Conservation (phyloP, 1,139 yeast genomes). For the Wickerhamomyces sp. region DNA sequence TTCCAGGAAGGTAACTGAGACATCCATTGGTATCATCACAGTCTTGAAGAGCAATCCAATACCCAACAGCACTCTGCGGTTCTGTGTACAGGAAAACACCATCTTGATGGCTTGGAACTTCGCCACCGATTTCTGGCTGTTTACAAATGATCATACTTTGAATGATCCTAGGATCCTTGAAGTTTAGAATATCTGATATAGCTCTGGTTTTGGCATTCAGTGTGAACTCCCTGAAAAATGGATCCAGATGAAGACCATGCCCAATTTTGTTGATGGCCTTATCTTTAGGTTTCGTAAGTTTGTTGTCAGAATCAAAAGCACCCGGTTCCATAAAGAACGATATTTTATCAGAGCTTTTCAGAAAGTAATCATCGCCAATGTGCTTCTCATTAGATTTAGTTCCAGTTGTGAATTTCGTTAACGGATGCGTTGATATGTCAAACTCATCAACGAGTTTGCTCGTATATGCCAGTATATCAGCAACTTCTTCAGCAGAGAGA, state of each 20-base stretch:
- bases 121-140: conserved; percentile 70
- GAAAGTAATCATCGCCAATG: conserved; percentile 69
- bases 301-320: conserved; percentile 46
- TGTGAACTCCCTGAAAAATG: conserved; percentile 44
- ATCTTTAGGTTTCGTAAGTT: conserved; percentile 46
- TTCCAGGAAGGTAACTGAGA: conserved; percentile 66
- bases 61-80: conserved; percentile 71
- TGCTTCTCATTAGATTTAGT: conserved; percentile 44
- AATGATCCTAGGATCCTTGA: conserved; percentile 61
- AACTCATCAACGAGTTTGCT: conserved; percentile 41
- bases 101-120: conserved; percentile 78
- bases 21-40: conserved; percentile 69
- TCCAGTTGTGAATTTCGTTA: conserved; percentile 66
- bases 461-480: conserved; percentile 38
- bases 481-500: conserved; percentile 38
- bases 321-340: conserved; percentile 69
- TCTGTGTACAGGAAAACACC: conserved; percentile 68
- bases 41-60: conserved; percentile 80
- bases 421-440: conserved; percentile 57
- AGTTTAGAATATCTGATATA: conserved; percentile 49
- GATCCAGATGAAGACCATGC: conserved; percentile 62
- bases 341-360: conserved; percentile 64
- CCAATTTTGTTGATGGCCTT: conserved; percentile 73
- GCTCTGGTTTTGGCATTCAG: conserved; percentile 44
- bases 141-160: conserved; percentile 81